Percentiles rank a stretch among this genome's conserved stretches.
phyloP scores from a whole-genome alignment of 805 yeast species.

The Sugiyamaella boreocaroliniensis region DNA sequence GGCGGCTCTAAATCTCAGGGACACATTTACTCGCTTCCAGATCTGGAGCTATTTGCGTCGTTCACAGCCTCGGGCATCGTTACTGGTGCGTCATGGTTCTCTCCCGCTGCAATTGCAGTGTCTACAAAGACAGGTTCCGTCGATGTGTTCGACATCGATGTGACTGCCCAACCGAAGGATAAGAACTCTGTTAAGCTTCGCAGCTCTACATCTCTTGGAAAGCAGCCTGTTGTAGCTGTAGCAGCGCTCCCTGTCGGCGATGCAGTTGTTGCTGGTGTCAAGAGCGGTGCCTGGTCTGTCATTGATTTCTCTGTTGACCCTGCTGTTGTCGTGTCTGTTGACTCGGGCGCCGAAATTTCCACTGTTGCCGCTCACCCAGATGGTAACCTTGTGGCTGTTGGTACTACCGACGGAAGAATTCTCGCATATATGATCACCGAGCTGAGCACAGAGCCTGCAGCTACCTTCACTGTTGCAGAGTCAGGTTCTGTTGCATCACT shows the following conservation, averaged over 20 bases:
- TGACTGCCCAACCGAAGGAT: neutral
- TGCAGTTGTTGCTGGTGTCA: slow-evolving; percentile 8
- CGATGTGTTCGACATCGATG: slow-evolving; percentile 8
- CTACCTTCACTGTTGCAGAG: slow-evolving; percentile 27
- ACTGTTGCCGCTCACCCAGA: slow-evolving; percentile 39
- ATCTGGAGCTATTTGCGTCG: neutral
- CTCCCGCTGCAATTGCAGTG: slow-evolving; percentile 8
- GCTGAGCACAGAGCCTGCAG: slow-evolving; percentile 23
- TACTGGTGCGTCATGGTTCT: slow-evolving; percentile 12
- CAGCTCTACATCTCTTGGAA: neutral
- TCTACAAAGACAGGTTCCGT: slow-evolving; percentile 17
- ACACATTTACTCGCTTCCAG: slow-evolving; percentile 11
- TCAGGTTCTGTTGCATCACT: slow-evolving; percentile 30
- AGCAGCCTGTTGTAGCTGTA: neutral
- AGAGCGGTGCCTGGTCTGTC: slow-evolving; percentile 11
- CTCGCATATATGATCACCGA: slow-evolving; percentile 38
- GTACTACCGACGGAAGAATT: slow-evolving; percentile 30
- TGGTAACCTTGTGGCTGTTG: slow-evolving; percentile 41
- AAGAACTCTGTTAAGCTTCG: neutral
- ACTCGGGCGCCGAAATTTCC: slow-evolving; percentile 10
- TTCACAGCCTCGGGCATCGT: slow-evolving; percentile 14
- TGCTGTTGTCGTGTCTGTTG: slow-evolving; percentile 10
- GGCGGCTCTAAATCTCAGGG: slow-evolving; percentile 21
- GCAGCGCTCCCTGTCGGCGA: neutral
- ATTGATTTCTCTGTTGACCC: slow-evolving; percentile 10